phyloP scores from a whole-genome alignment of 495 filamentous ascomycete genomes.

The Elasticomyces elasticus region DNA sequence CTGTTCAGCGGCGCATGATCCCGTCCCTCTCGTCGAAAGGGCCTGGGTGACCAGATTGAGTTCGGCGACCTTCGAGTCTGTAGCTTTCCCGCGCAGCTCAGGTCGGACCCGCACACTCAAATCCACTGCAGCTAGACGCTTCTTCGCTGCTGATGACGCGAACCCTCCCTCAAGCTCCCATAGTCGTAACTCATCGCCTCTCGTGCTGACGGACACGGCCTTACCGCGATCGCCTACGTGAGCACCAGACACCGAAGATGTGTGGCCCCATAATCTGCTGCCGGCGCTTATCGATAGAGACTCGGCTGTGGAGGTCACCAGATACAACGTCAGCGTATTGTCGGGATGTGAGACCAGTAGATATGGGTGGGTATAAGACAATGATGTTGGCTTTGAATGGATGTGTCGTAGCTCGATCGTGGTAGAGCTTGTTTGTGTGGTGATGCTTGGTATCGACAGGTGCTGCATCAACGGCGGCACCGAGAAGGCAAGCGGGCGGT shows the following conservation, averaged over 20 bases:
- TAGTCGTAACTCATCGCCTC: constrained; percentile 77
- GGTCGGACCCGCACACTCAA: constrained; percentile 47
- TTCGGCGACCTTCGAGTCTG: constrained; percentile 9
- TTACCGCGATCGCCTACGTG: constrained; percentile 81
- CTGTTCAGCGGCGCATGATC: background rate
- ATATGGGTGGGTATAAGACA: constrained; percentile 87
- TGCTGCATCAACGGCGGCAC: constrained; percentile 33
- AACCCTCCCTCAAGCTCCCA: constrained; percentile 85
- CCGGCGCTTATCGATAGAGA: constrained; percentile 62
- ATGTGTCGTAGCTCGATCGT: constrained; percentile 12
- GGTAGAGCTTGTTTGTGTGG: constrained; percentile 6
- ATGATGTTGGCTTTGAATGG: constrained; percentile 50
- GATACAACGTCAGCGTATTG: constrained; percentile 82
- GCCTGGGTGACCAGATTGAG: constrained; percentile 13
- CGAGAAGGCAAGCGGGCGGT: constrained; percentile 28
- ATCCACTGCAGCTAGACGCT: constrained; percentile 33
- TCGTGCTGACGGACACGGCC: constrained; percentile 74
- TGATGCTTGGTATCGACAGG: constrained; percentile 23
- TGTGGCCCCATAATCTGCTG: constrained; percentile 84
- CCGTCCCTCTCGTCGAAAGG: background rate
- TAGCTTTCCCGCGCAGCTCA: constrained; percentile 23
- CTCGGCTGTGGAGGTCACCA: constrained; percentile 63
- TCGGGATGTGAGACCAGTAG: constrained; percentile 79
- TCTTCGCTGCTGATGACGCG: constrained; percentile 36
- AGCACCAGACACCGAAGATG: constrained; percentile 76